Base-by-base conservation (phyloP, 164 flowering plant species). In the Piper longum region DNA sequence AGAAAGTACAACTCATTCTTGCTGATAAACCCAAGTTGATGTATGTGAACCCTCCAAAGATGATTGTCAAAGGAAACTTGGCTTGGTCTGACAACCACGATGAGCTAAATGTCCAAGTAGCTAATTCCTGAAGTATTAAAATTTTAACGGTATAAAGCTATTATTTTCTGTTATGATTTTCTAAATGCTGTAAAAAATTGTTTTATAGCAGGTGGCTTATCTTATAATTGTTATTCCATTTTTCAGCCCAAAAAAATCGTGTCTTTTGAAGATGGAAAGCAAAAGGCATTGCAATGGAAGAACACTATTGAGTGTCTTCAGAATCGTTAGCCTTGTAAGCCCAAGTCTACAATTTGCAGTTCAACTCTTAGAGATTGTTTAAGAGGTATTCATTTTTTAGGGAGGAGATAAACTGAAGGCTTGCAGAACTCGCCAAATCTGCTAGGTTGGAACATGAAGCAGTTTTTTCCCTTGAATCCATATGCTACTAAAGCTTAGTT, bases 1-100 rank as follows among this genome's bases (percentile, higher is more conserved):
- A 87, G 83, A 95, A 95, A 81, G 99, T 95, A 72, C 99, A 95
- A 71, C 98, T 91, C 56, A 95, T 95, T 69, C 96, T 95, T 36
- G 91, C 99, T 41, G 88, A 95, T 79, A 95, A 85, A 70, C 99
- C 99, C 43, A 89, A 85, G 71, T 74, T 95, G 73, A 79, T 95
- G 39, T 95, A 87, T 62, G 88, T 91, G 64, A 95, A 95, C 63
- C 99, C 98, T 43, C 66, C 91, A 44, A 95, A 91, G 70, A 69
- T 93, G 64, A 68, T 81, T 51, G 76, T 85, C 0, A 89, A 91
- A 63, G 96, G 96, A 59, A 87, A 86, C 44, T 82, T 95, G 44
- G 76, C 86, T 56, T 89, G 95, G 99, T 95, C 96, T 14, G 86
- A 91, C 72, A 82, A 87, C 72, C 87, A 86, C 36, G 76, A 76